Conservation (phyloP, 2,329 filamentous ascomycete species). For the Verticillium zaregamsianum region DNA sequence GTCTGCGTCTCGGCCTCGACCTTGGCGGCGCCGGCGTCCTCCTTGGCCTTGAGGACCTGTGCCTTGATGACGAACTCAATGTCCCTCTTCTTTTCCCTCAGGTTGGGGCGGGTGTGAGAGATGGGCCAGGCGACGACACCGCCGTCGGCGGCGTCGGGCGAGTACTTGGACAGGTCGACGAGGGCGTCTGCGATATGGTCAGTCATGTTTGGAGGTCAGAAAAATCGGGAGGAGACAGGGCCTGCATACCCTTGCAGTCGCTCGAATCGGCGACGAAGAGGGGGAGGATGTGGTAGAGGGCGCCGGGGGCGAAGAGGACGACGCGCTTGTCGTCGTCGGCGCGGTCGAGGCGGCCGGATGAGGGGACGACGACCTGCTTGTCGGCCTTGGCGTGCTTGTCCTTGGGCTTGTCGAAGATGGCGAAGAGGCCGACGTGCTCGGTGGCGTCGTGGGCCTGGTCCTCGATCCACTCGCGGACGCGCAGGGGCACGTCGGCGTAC, state of each 20-base stretch:
- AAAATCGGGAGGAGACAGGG: background rate
- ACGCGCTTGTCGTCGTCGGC: constrained; percentile 19
- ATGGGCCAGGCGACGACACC: constrained; percentile 24
- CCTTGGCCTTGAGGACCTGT: constrained; percentile 17
- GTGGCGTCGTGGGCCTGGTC: constrained; percentile 30
- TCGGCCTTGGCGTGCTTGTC: constrained; percentile 33
- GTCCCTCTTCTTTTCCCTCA: constrained; percentile 17
- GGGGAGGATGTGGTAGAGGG: constrained; percentile 37
- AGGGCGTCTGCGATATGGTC: constrained; percentile 5
- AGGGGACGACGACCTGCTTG: constrained; percentile 22
- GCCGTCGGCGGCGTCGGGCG: constrained; percentile 18
- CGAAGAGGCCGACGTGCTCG: constrained; percentile 33
- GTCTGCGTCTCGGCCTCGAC: background rate
- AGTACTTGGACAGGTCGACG: constrained; percentile 23
- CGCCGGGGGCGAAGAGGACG: constrained; percentile 38
- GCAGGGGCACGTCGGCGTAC: constrained; percentile 35
- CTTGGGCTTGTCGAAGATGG: constrained; percentile 33
- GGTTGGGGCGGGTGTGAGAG: constrained; percentile 21
- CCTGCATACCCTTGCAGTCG: constrained; percentile 29
- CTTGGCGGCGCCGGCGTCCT: constrained; percentile 1
- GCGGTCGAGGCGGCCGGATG: constrained; percentile 19
- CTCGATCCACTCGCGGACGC: constrained; percentile 45
- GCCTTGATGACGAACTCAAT: constrained; percentile 27
- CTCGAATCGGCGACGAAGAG: constrained; percentile 34
- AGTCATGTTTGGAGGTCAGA: background rate